Evolutionary conservation across 2,329 filamentous ascomycete species (phyloP).

Genomic region (Diaporthe amygdali): DNA sequence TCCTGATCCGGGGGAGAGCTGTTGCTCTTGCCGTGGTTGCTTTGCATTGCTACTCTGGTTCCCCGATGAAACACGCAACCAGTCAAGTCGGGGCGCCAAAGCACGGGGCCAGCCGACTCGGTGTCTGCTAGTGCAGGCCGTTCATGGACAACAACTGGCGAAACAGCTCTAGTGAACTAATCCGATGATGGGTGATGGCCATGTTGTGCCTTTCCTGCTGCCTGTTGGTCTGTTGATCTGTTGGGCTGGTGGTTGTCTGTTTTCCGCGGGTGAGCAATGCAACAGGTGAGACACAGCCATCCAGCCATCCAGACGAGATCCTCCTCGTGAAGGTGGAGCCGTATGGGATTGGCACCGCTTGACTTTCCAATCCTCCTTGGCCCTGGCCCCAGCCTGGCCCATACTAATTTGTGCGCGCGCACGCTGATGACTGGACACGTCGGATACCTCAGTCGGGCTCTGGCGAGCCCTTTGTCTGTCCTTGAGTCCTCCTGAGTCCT

Average conservation of each 20-base stretch:
- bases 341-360: not conserved
- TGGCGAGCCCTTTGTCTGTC: not conserved
- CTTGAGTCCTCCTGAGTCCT: not conserved
- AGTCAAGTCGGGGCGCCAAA: not conserved
- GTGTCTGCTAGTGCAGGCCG: constrained; percentile 5
- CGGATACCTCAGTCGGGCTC: not conserved
- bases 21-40: no score
- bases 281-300: not conserved
- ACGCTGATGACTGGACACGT: no score
- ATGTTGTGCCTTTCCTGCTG: not conserved
- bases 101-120: constrained; percentile 10
- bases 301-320: constrained; percentile 1
- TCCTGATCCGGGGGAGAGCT: not conserved
- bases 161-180: constrained; percentile 3
- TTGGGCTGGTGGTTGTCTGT: not conserved
- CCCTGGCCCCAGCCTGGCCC: not conserved
- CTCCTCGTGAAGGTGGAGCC: constrained; percentile 13
- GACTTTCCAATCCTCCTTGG: constrained; percentile 2
- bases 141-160: not conserved
- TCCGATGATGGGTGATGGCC: not conserved
- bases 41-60: not conserved
- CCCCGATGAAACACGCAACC: constrained; percentile 10
- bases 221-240: not conserved
- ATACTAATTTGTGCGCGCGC: constrained; percentile 1
- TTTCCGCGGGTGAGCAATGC: not conserved